Base-by-base conservation (phyloP, 306 rosid species). In the Vicia villosa region DNA sequence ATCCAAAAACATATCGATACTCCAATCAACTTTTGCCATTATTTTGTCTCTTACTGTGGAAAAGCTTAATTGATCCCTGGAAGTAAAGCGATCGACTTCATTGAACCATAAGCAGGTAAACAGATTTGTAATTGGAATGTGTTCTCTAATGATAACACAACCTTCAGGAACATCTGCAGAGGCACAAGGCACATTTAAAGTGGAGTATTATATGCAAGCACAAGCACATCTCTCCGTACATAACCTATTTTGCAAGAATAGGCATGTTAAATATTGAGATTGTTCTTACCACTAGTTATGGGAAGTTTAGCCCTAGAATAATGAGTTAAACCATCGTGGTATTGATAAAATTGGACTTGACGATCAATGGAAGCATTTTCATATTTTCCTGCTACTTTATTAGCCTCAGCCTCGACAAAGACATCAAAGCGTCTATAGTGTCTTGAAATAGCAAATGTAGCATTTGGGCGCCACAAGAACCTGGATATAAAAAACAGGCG, bases 101-200 rank as follows among this genome's bases (percentile, higher is more conserved):
- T 94, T 91, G 89, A 94, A 94, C 99, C 99, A 94, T 55, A 89
- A 91, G 76, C 99, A 94, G 52, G 92, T 91, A 82, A 91, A 94
- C 67, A 94, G 79, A 81, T 94, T 83, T 78, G 97, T 94, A n/a
- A 94, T 86, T 16, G 96, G 96, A 81, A 86, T 80, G 78, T 87
- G 99, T 77, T 94, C 99, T 83, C 87, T 89, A 77, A 91, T 80
- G 72, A 94, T 81, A 46, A 87, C 99, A 71, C 97, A 94, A 16
- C 96, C 99, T 86, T 94, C 95, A 24, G 99, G 97, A 78, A 94
- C 99, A 86, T 94, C 96, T 91, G 95, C 84, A 87, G 47, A 61
- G 56, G 74, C 78, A 76, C 16, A 57, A 70, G 56, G 57, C 45
- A 72, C 28, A 49, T 13, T 56, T 16, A 20, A 74, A 40, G 68